These are phyloP conservation scores for Wickerhamomyces canadensis DNA, from an alignment of 805 yeast genomes.

Conservation along the genomic window DNA sequence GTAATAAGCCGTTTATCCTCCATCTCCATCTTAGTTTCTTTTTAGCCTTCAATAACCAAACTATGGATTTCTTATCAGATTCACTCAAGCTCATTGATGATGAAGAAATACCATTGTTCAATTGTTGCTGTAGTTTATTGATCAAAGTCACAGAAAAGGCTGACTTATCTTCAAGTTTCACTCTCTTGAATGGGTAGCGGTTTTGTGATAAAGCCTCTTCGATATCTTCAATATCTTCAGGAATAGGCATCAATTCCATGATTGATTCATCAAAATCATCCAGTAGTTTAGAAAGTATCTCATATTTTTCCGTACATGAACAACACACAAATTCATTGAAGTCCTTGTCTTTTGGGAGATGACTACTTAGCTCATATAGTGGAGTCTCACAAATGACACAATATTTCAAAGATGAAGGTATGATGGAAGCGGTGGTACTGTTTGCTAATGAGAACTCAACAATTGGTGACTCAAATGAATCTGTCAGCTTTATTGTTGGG, in stretches of 20 bases:
- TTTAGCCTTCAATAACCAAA: constrained; percentile 33
- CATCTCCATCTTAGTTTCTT: constrained; percentile 46
- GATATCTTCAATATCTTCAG: constrained; percentile 16
- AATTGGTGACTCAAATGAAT: constrained; percentile 6
- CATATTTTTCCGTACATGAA: constrained; percentile 54
- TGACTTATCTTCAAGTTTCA: no score
- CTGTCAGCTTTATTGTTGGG: constrained; percentile 15
- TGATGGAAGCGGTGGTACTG: no score
- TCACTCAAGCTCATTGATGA: not conserved
- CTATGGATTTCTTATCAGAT: constrained; percentile 17
- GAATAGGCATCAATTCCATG: constrained; percentile 7
- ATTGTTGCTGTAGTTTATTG: constrained; percentile 26
- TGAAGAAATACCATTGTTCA: constrained; percentile 8
- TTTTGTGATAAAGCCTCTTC: constrained; percentile 15
- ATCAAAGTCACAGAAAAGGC: constrained; percentile 30
- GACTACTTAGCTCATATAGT: constrained; percentile 51
- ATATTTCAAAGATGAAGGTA: constrained; percentile 26
- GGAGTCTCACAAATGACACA: constrained; percentile 73
- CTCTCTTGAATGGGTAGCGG: no score
- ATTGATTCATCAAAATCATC: constrained; percentile 32
- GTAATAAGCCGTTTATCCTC: constrained; percentile 41
- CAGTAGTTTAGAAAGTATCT: constrained; percentile 36
- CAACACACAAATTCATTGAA: constrained; percentile 55
- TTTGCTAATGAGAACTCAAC: constrained; percentile 9
- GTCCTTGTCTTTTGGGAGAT: constrained; percentile 22